phyloP scores from a whole-genome alignment of 2,329 filamentous ascomycete species.

The Pseudogymnoascus sp. region DNA sequence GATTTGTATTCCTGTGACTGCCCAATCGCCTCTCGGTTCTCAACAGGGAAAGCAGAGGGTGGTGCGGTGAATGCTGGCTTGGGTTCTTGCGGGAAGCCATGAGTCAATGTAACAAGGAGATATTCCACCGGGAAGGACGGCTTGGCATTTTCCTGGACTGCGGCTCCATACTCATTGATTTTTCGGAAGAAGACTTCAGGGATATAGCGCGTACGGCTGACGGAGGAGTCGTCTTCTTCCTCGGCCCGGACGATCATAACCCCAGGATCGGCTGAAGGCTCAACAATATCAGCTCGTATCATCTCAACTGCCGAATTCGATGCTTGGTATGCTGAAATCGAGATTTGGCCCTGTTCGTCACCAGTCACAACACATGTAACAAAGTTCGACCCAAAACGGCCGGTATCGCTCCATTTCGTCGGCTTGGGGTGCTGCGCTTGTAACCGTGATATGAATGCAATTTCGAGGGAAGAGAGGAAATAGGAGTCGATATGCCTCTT shows the following conservation, averaged over 20 bases:
- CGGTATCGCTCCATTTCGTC: constrained; percentile 95
- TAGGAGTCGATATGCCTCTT: constrained; percentile 90
- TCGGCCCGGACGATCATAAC: constrained; percentile 94
- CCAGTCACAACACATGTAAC: constrained; percentile 95
- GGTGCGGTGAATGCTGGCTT: constrained; percentile 64
- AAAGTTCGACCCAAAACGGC: constrained; percentile 89
- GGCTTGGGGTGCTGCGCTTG: constrained; percentile 83
- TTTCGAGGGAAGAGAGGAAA: constrained; percentile 85
- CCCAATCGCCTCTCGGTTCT: constrained; percentile 81
- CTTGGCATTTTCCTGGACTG: constrained; percentile 95
- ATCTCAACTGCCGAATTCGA: constrained; percentile 96
- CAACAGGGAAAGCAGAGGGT: constrained; percentile 67
- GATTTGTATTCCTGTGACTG: constrained; percentile 71
- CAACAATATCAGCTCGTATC: constrained; percentile 88
- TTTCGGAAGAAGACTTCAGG: constrained; percentile 94
- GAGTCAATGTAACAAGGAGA: constrained; percentile 87
- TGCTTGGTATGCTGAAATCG: constrained; percentile 85
- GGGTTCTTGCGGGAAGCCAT: constrained; percentile 80
- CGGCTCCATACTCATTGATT: constrained; percentile 93
- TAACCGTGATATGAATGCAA: constrained; percentile 77
- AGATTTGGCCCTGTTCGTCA: constrained; percentile 79
- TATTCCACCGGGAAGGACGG: constrained; percentile 96
- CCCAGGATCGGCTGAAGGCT: constrained; percentile 84
- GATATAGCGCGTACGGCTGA: constrained; percentile 72
- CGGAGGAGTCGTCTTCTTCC: constrained; percentile 67